Percentiles rank a stretch among this genome's conserved stretches.
phyloP scores from a whole-genome alignment of 192 early-diverging fungal species.

The Thamnidium elegans region DNA sequence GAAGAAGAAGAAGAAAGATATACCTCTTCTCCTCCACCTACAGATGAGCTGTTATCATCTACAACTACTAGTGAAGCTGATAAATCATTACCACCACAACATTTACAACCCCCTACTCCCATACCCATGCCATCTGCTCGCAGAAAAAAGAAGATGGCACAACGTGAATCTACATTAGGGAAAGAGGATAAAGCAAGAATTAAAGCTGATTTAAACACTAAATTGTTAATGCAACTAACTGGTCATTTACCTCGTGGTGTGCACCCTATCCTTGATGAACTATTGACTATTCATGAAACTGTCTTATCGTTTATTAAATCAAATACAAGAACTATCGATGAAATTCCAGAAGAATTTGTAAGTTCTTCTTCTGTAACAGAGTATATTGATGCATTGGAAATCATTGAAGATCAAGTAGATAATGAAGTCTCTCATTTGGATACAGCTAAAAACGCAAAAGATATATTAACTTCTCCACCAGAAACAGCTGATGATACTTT shows the following conservation, averaged over 20 bases:
- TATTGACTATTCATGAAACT: slow-evolving; percentile 29
- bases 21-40: not conserved
- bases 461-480: slow-evolving; percentile 21
- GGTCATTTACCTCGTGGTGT: slow-evolving; percentile 37
- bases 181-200: slow-evolving; percentile 35
- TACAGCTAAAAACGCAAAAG: slow-evolving; percentile 15
- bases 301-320: slow-evolving; percentile 31
- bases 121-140: slow-evolving; percentile 15
- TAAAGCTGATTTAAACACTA: slow-evolving; percentile 26
- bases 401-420: slow-evolving; percentile 25
- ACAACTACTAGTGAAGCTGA: not conserved
- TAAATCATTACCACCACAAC: no score
- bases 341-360: slow-evolving; percentile 25
- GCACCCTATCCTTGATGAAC: slow-evolving; percentile 29
- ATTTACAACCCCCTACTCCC: not conserved
- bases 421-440: not conserved
- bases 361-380: slow-evolving; percentile 19
- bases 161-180: slow-evolving; percentile 26
- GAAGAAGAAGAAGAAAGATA: slow-evolving; percentile 10
- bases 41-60: not conserved
- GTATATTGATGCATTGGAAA: slow-evolving; percentile 26
- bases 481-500: slow-evolving; percentile 28
- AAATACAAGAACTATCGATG: slow-evolving; percentile 18
- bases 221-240: slow-evolving; percentile 32
- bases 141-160: slow-evolving; percentile 16